phyloP scores from a whole-genome alignment of 202 grass and related monocot genomes.

The Saccharum hybrid region DNA sequence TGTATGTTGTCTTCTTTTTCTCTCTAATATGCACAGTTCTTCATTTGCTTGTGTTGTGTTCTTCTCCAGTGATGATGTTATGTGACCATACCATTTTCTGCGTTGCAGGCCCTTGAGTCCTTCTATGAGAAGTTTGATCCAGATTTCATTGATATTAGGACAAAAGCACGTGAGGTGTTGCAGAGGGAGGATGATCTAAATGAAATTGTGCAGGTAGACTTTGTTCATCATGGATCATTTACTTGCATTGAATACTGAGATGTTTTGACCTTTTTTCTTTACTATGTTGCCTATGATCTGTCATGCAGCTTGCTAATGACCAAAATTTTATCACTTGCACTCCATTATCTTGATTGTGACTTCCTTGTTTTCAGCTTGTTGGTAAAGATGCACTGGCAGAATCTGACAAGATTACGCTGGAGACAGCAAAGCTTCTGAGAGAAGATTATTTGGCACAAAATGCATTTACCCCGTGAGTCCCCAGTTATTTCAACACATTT shows the following conservation, averaged over 20 bases:
- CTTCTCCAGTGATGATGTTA: slow-evolving; percentile 21
- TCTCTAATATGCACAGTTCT: neutral
- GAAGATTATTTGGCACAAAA: slow-evolving; percentile 87
- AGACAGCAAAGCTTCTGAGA: slow-evolving; percentile 74
- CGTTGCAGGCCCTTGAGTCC: slow-evolving; percentile 72
- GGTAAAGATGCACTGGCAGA: slow-evolving; percentile 88
- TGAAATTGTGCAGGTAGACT: slow-evolving; percentile 94
- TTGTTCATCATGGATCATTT: slow-evolving; percentile 20
- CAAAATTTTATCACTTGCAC: neutral
- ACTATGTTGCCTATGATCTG: neutral
- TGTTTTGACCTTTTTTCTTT: neutral
- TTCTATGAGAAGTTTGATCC: slow-evolving; percentile 77
- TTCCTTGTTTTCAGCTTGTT: slow-evolving; percentile 64
- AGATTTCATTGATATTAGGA: slow-evolving; percentile 95
- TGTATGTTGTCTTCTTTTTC: neutral
- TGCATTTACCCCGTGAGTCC: slow-evolving; percentile 80
- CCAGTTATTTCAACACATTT: slow-evolving; percentile 1
- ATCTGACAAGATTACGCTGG: slow-evolving; percentile 91
- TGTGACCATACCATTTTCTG: slow-evolving; percentile 28
- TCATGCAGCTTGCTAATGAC: neutral
- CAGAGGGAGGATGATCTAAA: slow-evolving; percentile 95
- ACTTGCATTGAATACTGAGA: neutral
- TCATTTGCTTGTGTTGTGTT: neutral
- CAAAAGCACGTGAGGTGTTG: slow-evolving; percentile 92
- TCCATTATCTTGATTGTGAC: neutral